Evolutionary conservation across 257 asterid species (phyloP).

Genomic region (Capsicum pubescens): DNA sequence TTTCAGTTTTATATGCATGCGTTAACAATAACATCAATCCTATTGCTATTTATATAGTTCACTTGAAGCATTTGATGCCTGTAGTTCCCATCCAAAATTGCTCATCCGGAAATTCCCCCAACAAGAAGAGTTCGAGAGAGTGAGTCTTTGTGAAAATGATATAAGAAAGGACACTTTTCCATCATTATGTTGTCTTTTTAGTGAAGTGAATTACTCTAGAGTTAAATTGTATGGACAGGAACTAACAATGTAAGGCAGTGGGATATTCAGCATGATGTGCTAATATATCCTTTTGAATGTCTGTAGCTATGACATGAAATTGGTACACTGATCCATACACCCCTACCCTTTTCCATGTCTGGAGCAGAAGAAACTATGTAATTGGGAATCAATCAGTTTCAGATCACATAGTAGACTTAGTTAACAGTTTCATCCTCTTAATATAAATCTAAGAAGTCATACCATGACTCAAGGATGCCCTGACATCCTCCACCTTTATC

Average conservation of each 20-base stretch:
- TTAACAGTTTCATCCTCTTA: constrained; percentile 19
- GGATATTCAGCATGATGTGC: neutral
- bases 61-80: constrained; percentile 26
- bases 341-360: neutral
- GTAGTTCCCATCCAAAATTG: neutral
- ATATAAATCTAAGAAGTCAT: neutral
- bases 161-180: neutral
- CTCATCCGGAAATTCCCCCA: neutral
- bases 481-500: constrained; percentile 5
- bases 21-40: neutral
- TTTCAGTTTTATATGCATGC: neutral
- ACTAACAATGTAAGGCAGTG: neutral
- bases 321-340: neutral
- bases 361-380: constrained; percentile 9
- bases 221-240: constrained; percentile 1
- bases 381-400: constrained; percentile 6
- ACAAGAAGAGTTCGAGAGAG: neutral
- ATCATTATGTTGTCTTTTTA: neutral
- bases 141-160: constrained; percentile 7
- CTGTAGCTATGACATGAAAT: constrained; percentile 6
- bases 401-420: constrained; percentile 2
- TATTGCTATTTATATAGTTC: neutral
- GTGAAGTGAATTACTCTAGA: constrained; percentile 9
- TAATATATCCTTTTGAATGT: neutral
- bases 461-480: neutral